phyloP scores from a whole-genome alignment of 2,329 filamentous ascomycete genomes.

The Nothomitra cinnamomea region DNA sequence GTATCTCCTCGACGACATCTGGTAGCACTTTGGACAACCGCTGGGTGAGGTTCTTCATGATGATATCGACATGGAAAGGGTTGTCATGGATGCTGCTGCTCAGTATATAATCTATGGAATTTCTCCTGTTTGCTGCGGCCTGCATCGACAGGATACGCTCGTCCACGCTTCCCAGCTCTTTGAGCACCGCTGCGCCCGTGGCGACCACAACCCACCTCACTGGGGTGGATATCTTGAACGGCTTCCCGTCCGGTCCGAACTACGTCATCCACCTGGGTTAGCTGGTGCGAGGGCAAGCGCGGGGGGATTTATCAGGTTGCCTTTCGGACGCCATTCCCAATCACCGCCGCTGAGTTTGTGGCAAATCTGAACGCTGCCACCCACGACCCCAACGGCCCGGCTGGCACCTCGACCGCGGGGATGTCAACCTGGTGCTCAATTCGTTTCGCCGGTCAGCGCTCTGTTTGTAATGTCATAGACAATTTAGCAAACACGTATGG shows the following conservation, averaged over 20 bases:
- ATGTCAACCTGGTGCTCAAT: not conserved
- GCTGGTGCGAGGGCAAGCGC: not conserved
- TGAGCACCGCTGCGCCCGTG: conserved; percentile 5
- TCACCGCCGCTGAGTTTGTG: conserved; percentile 5
- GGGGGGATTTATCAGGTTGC: conserved; percentile 3
- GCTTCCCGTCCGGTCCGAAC: not conserved
- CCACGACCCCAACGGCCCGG: conserved; percentile 5
- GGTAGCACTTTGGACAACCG: conserved; percentile 5
- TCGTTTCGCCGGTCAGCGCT: not conserved
- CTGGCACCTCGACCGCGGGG: conserved; percentile 1
- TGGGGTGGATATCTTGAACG: conserved; percentile 9
- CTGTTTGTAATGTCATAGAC: not conserved
- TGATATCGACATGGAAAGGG: conserved; percentile 8
- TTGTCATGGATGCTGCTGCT: conserved; percentile 7
- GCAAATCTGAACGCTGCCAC: conserved; percentile 8
- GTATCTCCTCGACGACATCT: conserved; percentile 7
- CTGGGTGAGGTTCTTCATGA: conserved; percentile 7
- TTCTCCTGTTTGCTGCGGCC: conserved; percentile 8
- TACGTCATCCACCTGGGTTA: conserved; percentile 3
- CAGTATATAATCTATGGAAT: conserved; percentile 8
- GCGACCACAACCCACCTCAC: conserved; percentile 8
- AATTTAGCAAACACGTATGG: not conserved
- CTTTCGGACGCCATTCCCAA: conserved; percentile 7
- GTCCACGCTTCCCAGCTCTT: conserved; percentile 6
- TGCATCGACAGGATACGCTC: conserved; percentile 8